phyloP scores from a whole-genome alignment of 2,329 filamentous ascomycete species.

The Hypomyces rosellus region DNA sequence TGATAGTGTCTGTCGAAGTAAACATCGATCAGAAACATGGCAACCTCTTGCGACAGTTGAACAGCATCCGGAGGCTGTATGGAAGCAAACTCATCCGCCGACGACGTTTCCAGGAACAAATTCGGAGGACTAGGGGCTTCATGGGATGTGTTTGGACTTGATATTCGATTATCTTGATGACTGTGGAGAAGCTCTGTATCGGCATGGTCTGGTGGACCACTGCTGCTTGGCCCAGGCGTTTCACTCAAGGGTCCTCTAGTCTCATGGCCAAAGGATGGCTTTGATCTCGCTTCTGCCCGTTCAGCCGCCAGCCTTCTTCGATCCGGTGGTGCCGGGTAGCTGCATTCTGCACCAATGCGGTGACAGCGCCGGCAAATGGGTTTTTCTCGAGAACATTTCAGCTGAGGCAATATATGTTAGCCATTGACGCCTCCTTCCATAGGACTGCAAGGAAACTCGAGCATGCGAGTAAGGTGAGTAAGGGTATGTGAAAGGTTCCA shows the following conservation, averaged over 20 bases:
- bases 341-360: background rate
- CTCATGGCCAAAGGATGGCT: background rate
- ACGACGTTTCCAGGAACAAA: background rate
- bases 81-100: background rate
- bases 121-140: background rate
- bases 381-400: background rate
- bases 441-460: no score
- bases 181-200: background rate
- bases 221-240: background rate
- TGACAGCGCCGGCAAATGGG: background rate
- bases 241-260: no score
- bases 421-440: no score
- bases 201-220: background rate
- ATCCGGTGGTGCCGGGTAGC: background rate
- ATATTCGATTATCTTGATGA: background rate
- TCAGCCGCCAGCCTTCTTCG: background rate
- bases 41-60: background rate
- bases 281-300: background rate
- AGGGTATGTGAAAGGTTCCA: no score
- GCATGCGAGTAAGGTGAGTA: no score
- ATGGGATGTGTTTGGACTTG: background rate
- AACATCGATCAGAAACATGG: background rate
- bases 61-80: background rate
- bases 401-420: background rate
- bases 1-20: background rate